phyloP scores from a whole-genome alignment of 306 rosid genomes.

The Abrus precatorius region DNA sequence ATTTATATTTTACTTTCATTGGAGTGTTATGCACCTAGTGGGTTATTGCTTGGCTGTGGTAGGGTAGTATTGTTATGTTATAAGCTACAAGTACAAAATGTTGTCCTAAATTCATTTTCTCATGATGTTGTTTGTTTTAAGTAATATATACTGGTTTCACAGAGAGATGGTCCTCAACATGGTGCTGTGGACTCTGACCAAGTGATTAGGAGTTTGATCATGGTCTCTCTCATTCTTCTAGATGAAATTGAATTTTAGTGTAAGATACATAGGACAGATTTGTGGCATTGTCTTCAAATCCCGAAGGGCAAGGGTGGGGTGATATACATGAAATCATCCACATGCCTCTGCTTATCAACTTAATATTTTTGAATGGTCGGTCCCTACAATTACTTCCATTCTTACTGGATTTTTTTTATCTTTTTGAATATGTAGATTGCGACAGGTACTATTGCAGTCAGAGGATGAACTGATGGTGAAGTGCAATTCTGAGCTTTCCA shows the following conservation, averaged over 20 bases:
- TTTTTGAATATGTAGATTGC: constrained; percentile 65
- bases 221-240: not conserved
- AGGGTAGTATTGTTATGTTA: not conserved
- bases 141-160: not conserved
- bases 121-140: not conserved
- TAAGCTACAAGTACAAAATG: not conserved
- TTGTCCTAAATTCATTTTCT: constrained; percentile 18
- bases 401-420: constrained; percentile 25
- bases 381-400: not conserved
- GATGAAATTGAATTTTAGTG: not conserved
- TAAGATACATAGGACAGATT: not conserved
- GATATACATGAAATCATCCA: not conserved
- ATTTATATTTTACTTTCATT: not conserved
- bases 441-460: constrained; percentile 84
- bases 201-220: not conserved
- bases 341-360: not conserved
- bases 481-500: constrained; percentile 74
- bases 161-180: constrained; percentile 11
- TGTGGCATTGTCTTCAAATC: constrained; percentile 12
- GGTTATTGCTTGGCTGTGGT: not conserved
- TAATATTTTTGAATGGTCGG: not conserved
- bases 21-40: not conserved
- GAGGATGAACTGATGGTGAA: constrained; percentile 91
- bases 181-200: not conserved
- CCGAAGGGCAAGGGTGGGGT: not conserved